Conservation (phyloP, 129 eudicot species). For the Helianthus tuberosus region DNA sequence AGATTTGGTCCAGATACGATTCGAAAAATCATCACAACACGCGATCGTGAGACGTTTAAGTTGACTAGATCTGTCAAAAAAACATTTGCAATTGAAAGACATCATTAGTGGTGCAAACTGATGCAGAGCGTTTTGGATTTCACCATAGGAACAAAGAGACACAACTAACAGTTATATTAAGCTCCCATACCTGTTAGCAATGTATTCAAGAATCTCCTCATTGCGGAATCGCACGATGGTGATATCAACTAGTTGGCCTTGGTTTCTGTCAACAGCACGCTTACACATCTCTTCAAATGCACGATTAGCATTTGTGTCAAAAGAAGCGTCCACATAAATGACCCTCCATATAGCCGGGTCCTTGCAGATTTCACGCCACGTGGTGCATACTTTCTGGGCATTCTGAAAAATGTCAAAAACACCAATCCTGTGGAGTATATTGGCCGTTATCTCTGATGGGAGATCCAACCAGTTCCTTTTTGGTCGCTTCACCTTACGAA, state of each 20-base stretch:
- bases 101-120: no score
- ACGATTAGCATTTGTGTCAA: background rate
- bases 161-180: background rate
- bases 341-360: slow-evolving; percentile 19
- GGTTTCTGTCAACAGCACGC: slow-evolving; percentile 10
- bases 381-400: slow-evolving; percentile 17
- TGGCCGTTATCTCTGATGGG: background rate
- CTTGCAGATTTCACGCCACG: slow-evolving; percentile 7
- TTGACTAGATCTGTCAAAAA: background rate
- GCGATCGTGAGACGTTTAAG: slow-evolving; percentile 2
- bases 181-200: slow-evolving; percentile 2
- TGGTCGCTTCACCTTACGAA: slow-evolving; percentile 7
- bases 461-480: slow-evolving; percentile 3
- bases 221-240: background rate
- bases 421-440: slow-evolving; percentile 5
- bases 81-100: background rate
- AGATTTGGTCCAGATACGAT: background rate
- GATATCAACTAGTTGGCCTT: slow-evolving; percentile 6
- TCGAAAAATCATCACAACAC: background rate
- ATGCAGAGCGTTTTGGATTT: no score
- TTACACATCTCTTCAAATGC: background rate
- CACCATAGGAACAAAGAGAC: background rate
- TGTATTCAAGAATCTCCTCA: background rate
- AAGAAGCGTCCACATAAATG: background rate
- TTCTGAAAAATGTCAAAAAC: background rate